Conservation (phyloP, 148 eudicot species). For the Selenicereus undatus region DNA sequence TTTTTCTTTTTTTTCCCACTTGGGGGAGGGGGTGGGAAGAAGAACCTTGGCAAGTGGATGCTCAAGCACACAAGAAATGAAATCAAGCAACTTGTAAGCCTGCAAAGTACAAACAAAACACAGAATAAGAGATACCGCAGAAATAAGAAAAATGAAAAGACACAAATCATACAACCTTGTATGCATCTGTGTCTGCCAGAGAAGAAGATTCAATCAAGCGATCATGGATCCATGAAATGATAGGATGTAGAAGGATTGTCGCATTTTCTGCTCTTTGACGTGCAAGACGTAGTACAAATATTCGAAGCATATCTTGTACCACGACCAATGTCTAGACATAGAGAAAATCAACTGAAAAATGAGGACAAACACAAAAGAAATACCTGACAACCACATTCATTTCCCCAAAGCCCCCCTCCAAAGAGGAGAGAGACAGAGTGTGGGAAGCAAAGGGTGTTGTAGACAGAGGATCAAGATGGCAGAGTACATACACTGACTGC, state of each 20-base stretch:
- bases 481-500: constrained; percentile 73
- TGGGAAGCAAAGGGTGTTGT: not conserved
- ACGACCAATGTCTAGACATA: constrained; percentile 65
- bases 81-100: constrained; percentile 69
- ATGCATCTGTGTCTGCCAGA: constrained; percentile 61
- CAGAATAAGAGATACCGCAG: not conserved
- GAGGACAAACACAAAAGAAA: not conserved
- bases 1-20: not conserved
- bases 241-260: constrained; percentile 60
- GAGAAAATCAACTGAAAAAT: constrained; percentile 1
- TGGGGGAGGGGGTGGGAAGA: not conserved
- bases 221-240: constrained; percentile 54
- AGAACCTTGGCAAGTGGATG: constrained; percentile 90
- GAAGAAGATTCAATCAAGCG: constrained; percentile 44
- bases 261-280: constrained; percentile 58
- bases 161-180: constrained; percentile 52
- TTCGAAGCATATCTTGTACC: constrained; percentile 88
- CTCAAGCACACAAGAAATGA: constrained; percentile 65
- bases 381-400: not conserved
- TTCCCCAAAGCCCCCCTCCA: too few relatives aligned
- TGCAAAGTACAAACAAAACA: constrained; percentile 22
- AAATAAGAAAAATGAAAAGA: constrained; percentile 3
- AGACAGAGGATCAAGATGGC: constrained; percentile 10
- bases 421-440: not conserved
- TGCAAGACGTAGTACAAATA: constrained; percentile 76